Evolutionary conservation across 116 monocot genomes (phyloP).

Genomic region (Trichopus zeylanicus): DNA sequence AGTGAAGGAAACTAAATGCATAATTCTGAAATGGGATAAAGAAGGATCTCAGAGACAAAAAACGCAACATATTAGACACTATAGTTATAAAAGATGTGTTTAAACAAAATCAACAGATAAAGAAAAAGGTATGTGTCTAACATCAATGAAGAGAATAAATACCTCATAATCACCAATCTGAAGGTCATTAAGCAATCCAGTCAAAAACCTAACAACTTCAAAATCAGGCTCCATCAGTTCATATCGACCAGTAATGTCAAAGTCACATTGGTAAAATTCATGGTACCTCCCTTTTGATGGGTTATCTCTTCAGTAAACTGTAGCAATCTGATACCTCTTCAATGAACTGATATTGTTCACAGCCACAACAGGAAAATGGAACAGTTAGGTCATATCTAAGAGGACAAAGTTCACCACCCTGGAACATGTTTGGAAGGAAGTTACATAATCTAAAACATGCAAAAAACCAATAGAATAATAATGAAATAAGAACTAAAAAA

Average conservation of each 20-base stretch:
- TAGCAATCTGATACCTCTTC: slow-evolving; percentile 94
- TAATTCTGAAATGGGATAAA: not conserved
- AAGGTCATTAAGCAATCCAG: slow-evolving; percentile 70
- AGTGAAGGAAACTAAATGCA: not conserved
- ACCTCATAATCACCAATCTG: slow-evolving; percentile 94
- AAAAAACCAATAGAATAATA: not conserved
- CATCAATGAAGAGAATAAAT: not conserved
- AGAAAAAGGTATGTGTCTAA: not conserved
- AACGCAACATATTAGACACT: not conserved
- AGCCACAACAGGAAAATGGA: slow-evolving; percentile 94
- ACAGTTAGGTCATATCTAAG: slow-evolving; percentile 94
- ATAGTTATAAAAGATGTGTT: not conserved
- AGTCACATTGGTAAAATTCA: slow-evolving; percentile 98
- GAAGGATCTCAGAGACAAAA: not conserved
- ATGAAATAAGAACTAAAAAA: too few relatives aligned
- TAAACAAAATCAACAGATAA: not conserved
- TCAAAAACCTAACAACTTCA: slow-evolving; percentile 83
- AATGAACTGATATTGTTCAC: slow-evolving; percentile 75
- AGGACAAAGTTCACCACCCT: slow-evolving; percentile 99
- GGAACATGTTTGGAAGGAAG: slow-evolving; percentile 12
- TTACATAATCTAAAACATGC: not conserved
- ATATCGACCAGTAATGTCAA: slow-evolving; percentile 92
- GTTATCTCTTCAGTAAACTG: slow-evolving; percentile 96
- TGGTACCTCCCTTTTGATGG: slow-evolving; percentile 93
- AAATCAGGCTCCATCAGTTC: slow-evolving; percentile 89